A percentile compares a stretch with the other conserved stretches of the same genome.
Conservation (phyloP, 164 flowering plant genomes). For the Pachysandra terminalis region DNA sequence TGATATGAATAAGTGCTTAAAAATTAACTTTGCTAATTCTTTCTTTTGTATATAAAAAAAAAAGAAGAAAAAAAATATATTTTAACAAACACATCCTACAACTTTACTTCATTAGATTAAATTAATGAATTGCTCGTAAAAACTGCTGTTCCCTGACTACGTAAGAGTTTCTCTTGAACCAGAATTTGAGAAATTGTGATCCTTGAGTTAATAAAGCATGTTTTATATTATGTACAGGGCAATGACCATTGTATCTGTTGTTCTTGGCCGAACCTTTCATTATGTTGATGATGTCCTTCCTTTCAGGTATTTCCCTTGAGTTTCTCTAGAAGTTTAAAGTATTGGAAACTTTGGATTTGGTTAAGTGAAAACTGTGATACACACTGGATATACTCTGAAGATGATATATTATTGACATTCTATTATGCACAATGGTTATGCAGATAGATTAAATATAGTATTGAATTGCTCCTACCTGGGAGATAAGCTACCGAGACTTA, state of each 20-base stretch:
- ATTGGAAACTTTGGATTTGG: not conserved
- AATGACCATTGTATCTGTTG: conserved; percentile 88
- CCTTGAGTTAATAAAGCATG: not conserved
- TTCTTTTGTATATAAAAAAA: no score
- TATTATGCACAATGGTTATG: not conserved
- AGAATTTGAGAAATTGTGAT: not conserved
- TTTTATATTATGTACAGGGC: conserved; percentile 43
- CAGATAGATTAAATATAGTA: not conserved
- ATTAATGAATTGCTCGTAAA: no score
- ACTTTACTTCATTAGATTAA: no score
- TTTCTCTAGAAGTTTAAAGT: not conserved
- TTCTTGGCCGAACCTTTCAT: conserved; percentile 93
- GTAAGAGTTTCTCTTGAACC: not conserved
- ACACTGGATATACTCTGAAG: not conserved
- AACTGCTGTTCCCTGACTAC: no score
- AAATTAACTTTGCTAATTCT: not conserved
- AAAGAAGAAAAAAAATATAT: no score
- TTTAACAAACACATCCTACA: not conserved
- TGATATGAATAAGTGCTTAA: not conserved
- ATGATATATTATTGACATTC: not conserved
- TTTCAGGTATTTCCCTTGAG: conserved; percentile 55
- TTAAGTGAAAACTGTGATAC: not conserved
- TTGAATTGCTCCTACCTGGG: no score
- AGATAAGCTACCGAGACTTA: no score
- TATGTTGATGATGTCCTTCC: conserved; percentile 92